Evolutionary conservation across 345 rosid genomes (phyloP).

Genomic region (Populus deltoides): DNA sequence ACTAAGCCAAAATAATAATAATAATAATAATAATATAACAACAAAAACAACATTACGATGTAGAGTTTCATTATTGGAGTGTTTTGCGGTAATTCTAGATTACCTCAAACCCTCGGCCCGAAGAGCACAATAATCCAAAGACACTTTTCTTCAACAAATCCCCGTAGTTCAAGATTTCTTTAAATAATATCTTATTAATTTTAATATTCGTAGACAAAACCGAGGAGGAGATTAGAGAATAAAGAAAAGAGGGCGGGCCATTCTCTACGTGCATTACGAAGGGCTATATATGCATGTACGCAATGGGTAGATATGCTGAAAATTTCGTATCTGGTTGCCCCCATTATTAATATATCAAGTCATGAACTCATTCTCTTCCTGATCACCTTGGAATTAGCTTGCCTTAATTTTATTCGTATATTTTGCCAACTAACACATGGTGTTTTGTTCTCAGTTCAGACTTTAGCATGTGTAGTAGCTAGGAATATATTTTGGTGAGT

Average conservation of each 20-base stretch:
- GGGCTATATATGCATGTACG: not conserved
- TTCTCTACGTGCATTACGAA: not conserved
- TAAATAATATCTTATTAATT: not conserved
- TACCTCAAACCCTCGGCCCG: not conserved
- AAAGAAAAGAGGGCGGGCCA: not conserved
- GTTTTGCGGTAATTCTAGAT: not conserved
- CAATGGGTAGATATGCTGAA: not conserved
- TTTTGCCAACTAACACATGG: conserved; percentile 8
- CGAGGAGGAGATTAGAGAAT: not conserved
- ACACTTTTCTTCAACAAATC: not conserved
- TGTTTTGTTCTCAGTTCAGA: not conserved
- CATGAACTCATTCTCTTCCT: not conserved
- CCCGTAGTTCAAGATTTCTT: not conserved
- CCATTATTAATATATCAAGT: not conserved
- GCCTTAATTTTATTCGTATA: not conserved
- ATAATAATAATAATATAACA: no score
- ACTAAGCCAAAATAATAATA: no score
- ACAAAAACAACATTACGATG: not conserved
- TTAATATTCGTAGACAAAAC: not conserved
- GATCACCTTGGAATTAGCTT: conserved; percentile 11
- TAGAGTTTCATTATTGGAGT: not conserved
- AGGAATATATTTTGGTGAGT: not conserved
- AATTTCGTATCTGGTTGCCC: conserved; percentile 29
- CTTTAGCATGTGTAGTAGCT: not conserved
- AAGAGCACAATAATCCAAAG: conserved; percentile 3